phyloP scores from a whole-genome alignment of 1,284 basidiomycete genomes.

The Hemileia vastatrix region DNA sequence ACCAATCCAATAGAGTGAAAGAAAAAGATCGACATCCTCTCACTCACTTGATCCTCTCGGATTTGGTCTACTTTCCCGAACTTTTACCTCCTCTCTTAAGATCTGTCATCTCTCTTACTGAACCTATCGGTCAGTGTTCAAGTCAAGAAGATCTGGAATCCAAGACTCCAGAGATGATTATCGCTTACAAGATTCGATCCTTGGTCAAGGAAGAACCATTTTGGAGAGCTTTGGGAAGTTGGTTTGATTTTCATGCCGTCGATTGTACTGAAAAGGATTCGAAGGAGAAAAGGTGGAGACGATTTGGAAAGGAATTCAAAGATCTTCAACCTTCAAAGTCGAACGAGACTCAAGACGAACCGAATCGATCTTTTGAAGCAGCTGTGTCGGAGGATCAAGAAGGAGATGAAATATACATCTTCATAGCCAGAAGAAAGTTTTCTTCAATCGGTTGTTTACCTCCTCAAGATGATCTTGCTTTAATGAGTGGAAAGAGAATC shows the following conservation, averaged over 20 bases:
- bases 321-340: not conserved
- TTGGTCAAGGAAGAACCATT: slow-evolving; percentile 41
- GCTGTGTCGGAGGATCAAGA: slow-evolving; percentile 7
- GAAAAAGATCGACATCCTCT: slow-evolving; percentile 7
- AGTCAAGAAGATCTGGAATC: not conserved
- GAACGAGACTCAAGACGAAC: not conserved
- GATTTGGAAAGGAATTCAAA: slow-evolving; percentile 8
- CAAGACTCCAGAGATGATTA: slow-evolving; percentile 29
- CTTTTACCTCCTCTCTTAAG: slow-evolving; percentile 37
- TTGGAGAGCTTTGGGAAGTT: slow-evolving; percentile 37
- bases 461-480: too few species aligned
- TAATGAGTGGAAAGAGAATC: too few species aligned
- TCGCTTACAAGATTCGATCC: slow-evolving; percentile 42
- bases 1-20: not conserved
- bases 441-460: slow-evolving; percentile 29
- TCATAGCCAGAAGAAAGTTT: slow-evolving; percentile 30
- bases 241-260: slow-evolving; percentile 39
- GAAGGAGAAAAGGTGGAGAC: not conserved
- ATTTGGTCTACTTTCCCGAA: slow-evolving; percentile 43
- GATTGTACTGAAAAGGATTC: slow-evolving; percentile 18
- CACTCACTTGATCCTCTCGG: slow-evolving; percentile 39
- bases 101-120: slow-evolving; percentile 34
- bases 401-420: slow-evolving; percentile 34
- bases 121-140: not conserved
- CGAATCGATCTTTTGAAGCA: slow-evolving; percentile 26